These are phyloP conservation scores for Trypanosoma melophagium DNA, from an alignment of 208 protist genomes.

Conservation along the genomic window DNA sequence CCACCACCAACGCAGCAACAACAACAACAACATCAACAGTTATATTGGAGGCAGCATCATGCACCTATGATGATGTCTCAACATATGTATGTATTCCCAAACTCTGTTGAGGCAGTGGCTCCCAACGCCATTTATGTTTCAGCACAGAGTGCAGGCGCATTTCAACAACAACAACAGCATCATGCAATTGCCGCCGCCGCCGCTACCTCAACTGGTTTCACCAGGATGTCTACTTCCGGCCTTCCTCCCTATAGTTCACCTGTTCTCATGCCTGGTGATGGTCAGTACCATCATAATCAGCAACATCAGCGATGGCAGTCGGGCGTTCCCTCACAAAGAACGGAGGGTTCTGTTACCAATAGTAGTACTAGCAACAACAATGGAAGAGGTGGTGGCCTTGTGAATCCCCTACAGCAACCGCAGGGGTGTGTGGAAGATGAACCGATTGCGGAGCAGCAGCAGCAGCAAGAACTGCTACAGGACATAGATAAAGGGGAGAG, in stretches of 20 bases:
- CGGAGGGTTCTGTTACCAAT: slow-evolving; percentile 1
- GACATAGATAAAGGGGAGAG: not conserved
- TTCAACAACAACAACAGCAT: slow-evolving; percentile 17
- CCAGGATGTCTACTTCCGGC: not conserved
- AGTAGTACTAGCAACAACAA: slow-evolving; percentile 6
- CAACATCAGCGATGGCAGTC: slow-evolving; percentile 18
- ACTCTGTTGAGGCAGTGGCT: not conserved
- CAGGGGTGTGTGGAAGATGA: not conserved
- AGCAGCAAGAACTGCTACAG: not conserved
- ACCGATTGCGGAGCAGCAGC: not conserved
- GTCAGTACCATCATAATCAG: slow-evolving; percentile 4
- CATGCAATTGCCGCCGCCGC: not conserved
- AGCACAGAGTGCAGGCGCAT: not conserved
- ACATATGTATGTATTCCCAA: slow-evolving; percentile 16
- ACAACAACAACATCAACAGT: slow-evolving; percentile 29
- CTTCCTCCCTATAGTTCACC: not conserved
- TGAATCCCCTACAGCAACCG: not conserved
- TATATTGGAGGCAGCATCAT: slow-evolving; percentile 17
- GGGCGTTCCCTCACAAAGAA: not conserved
- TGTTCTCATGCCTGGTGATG: not conserved
- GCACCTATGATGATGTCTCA: slow-evolving; percentile 18
- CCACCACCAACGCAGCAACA: slow-evolving; percentile 7
- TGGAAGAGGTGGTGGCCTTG: not conserved
- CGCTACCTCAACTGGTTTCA: not conserved
- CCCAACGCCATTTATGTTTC: slow-evolving; percentile 11